Conservation (phyloP, 169 alveolate genomes). For the Plasmodium vivax region DNA sequence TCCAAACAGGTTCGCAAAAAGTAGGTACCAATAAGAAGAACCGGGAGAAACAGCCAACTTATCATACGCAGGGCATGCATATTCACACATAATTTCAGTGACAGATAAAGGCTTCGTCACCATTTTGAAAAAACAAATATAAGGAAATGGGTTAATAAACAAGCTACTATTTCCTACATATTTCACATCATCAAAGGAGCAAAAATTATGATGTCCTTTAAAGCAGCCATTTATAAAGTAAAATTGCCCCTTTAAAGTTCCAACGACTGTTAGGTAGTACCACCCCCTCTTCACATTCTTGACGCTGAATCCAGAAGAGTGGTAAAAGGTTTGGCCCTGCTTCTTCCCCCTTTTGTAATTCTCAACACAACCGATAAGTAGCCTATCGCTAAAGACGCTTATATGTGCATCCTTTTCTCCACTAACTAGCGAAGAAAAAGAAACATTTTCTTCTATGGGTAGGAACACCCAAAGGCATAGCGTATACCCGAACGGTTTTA, state of each 20-base stretch:
- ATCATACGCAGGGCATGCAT: not conserved
- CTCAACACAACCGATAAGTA: slow-evolving; percentile 53
- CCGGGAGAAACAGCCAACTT: not conserved
- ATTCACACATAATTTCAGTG: slow-evolving; percentile 64
- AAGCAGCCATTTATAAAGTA: slow-evolving; percentile 59
- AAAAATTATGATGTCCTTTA: slow-evolving; percentile 61
- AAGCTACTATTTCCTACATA: slow-evolving; percentile 62
- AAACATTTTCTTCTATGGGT: slow-evolving; percentile 45
- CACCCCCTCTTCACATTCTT: slow-evolving; percentile 53
- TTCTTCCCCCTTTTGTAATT: slow-evolving; percentile 17
- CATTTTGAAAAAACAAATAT: slow-evolving; percentile 29
- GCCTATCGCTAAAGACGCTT: slow-evolving; percentile 38
- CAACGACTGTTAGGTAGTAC: slow-evolving; percentile 61
- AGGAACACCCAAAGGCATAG: slow-evolving; percentile 47
- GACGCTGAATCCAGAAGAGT: slow-evolving; percentile 59
- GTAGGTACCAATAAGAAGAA: slow-evolving; percentile 13
- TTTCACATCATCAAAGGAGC: slow-evolving; percentile 66
- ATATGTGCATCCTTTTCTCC: slow-evolving; percentile 56
- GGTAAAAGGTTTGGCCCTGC: not conserved
- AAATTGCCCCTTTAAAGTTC: slow-evolving; percentile 52
- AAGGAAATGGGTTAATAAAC: slow-evolving; percentile 50
- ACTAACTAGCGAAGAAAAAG: slow-evolving; percentile 46
- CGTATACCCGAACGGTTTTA: slow-evolving; percentile 31
- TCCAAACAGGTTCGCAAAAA: not conserved
- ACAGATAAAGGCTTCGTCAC: slow-evolving; percentile 26